A percentile compares a stretch with the other conserved stretches of the same genome.
phyloP scores from a whole-genome alignment of 225 moss, liverwort and hornwort genomes.

The Pseudisothecium myosuroides region DNA sequence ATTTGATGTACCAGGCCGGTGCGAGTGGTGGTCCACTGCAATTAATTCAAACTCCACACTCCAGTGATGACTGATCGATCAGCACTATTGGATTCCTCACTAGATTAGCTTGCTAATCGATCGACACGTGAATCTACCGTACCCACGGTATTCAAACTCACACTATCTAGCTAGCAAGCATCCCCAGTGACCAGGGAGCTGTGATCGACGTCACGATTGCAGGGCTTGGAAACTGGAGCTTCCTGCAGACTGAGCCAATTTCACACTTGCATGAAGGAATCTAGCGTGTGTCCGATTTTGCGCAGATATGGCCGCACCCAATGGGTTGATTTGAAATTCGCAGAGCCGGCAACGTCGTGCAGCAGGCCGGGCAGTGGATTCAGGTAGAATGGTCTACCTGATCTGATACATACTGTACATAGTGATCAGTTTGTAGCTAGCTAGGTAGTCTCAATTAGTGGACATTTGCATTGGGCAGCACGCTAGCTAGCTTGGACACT shows the following conservation, averaged over 20 bases:
- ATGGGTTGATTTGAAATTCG: background rate
- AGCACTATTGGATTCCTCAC: background rate
- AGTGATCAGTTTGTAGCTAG: background rate
- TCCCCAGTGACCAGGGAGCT: background rate
- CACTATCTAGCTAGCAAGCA: background rate
- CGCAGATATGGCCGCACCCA: background rate
- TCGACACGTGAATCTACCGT: background rate
- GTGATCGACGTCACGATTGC: background rate
- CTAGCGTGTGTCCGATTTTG: constrained; percentile 3
- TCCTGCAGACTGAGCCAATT: background rate
- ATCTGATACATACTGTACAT: background rate
- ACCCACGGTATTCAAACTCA: background rate
- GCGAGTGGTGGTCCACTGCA: background rate
- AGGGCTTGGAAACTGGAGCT: background rate
- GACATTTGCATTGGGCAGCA: background rate
- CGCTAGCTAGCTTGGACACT: background rate
- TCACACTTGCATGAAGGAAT: background rate
- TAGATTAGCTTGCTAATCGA: background rate
- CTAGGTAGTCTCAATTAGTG: background rate
- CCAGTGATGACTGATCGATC: background rate
- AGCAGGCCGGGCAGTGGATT: background rate
- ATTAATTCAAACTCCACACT: background rate
- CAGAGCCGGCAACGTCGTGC: background rate
- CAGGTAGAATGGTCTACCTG: background rate
- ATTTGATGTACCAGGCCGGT: background rate